phyloP scores from a whole-genome alignment of 2,329 filamentous ascomycete genomes.

The Mycosphaerella sp. region DNA sequence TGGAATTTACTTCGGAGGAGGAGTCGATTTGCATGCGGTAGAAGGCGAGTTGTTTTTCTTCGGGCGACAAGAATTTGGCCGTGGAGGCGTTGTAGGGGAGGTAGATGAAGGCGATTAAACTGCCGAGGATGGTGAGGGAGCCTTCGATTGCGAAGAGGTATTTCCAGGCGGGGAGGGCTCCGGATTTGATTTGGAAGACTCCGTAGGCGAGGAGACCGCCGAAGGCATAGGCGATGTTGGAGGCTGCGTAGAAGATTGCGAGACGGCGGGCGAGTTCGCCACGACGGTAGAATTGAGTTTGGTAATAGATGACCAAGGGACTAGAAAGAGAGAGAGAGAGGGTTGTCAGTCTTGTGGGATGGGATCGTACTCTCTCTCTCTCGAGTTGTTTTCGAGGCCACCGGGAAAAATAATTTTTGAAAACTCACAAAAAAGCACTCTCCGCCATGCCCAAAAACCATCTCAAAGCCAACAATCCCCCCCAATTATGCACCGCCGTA shows the following conservation, averaged over 20 bases:
- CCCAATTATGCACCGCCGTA: conserved; percentile 53
- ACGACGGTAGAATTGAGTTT: conserved; percentile 59
- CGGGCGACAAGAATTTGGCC: conserved; percentile 58
- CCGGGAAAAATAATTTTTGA: neutral
- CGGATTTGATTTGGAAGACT: conserved; percentile 52
- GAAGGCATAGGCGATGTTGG: conserved; percentile 65
- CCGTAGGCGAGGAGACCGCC: conserved; percentile 54
- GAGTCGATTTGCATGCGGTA: conserved; percentile 70
- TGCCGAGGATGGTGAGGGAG: conserved; percentile 50
- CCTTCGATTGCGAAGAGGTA: conserved; percentile 61
- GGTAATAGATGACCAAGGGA: conserved; percentile 60
- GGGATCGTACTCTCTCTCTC: too few relatives aligned
- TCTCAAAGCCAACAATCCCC: conserved; percentile 58
- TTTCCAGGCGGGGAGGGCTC: conserved; percentile 51
- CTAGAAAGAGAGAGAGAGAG: conserved; percentile 48
- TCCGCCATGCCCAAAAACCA: conserved; percentile 53
- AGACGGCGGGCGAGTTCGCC: conserved; percentile 64
- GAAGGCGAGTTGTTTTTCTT: conserved; percentile 62
- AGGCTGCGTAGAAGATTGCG: conserved; percentile 69
- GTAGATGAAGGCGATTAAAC: conserved; percentile 61
- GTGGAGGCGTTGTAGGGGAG: conserved; percentile 59
- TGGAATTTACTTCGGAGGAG: conserved; percentile 56
- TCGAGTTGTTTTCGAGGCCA: too few relatives aligned
- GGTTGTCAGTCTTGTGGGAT: neutral
- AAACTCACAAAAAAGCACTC: conserved; percentile 3